Conservation (phyloP, 2,329 filamentous ascomycete species). For the Ophiobolus disseminans region DNA sequence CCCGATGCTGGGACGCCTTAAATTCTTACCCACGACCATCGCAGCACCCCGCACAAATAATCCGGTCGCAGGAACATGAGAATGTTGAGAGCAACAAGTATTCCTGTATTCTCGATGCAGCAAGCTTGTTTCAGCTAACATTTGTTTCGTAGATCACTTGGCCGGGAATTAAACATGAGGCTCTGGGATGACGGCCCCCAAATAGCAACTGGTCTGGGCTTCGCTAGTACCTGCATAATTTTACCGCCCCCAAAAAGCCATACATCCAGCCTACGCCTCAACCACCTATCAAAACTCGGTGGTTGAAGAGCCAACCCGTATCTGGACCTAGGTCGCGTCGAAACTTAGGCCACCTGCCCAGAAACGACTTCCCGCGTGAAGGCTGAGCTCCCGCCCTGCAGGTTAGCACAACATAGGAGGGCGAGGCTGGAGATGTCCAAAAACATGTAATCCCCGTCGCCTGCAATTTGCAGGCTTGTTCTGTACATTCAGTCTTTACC, state of each 20-base stretch:
- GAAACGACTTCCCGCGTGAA: neutral
- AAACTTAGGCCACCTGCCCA: neutral
- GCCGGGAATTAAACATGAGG: neutral
- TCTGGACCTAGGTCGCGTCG: too few species aligned
- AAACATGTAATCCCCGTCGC: neutral
- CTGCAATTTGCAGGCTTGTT: neutral
- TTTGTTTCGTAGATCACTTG: too few species aligned
- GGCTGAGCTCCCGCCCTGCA: neutral
- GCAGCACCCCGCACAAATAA: too few species aligned
- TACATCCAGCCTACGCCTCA: neutral
- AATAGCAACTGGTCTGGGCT: neutral
- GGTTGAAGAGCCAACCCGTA: too few species aligned
- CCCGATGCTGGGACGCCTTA: too few species aligned
- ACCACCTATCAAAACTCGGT: neutral
- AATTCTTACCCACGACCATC: too few species aligned
- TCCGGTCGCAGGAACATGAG: too few species aligned
- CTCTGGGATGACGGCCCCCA: neutral
- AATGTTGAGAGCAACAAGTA: too few species aligned
- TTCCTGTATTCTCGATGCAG: too few species aligned
- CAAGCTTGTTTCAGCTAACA: too few species aligned
- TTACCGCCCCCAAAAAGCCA: conserved; percentile 7
- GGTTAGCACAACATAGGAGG: neutral
- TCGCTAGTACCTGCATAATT: neutral
- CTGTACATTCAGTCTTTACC: neutral
- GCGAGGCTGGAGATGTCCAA: neutral